Conservation (phyloP, 331 rosid species). For the Quercus phellos region DNA sequence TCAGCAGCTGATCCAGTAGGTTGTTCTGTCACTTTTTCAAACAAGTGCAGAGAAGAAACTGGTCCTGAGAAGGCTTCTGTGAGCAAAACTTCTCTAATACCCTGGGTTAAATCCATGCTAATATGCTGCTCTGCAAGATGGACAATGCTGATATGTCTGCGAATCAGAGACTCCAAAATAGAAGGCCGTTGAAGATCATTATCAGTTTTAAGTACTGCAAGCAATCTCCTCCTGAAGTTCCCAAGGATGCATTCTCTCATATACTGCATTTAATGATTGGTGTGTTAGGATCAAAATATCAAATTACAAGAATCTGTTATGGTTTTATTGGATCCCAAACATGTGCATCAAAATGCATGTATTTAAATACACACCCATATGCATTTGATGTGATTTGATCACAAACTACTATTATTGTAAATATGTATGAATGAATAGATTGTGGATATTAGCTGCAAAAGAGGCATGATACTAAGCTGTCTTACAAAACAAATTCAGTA, state of each 20-base stretch:
- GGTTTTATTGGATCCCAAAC: neutral
- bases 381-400: neutral
- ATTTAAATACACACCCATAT: neutral
- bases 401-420: neutral
- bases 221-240: conserved; percentile 95
- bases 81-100: conserved; percentile 89
- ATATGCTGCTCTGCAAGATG: conserved; percentile 98
- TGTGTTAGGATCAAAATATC: conserved; percentile 19
- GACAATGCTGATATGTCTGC: conserved; percentile 79
- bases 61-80: conserved; percentile 92
- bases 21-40: conserved; percentile 83
- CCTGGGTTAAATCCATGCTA: conserved; percentile 96
- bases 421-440: neutral
- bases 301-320: neutral
- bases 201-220: conserved; percentile 83
- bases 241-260: conserved; percentile 99
- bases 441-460: neutral
- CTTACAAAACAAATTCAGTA: neutral
- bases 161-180: conserved; percentile 72
- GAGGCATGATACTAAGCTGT: neutral
- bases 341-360: neutral
- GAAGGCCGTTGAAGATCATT: conserved; percentile 96
- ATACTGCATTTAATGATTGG: conserved; percentile 59
- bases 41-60: conserved; percentile 84
- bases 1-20: conserved; percentile 87